phyloP scores from a whole-genome alignment of 495 filamentous ascomycete species.

The Xylaria curta region DNA sequence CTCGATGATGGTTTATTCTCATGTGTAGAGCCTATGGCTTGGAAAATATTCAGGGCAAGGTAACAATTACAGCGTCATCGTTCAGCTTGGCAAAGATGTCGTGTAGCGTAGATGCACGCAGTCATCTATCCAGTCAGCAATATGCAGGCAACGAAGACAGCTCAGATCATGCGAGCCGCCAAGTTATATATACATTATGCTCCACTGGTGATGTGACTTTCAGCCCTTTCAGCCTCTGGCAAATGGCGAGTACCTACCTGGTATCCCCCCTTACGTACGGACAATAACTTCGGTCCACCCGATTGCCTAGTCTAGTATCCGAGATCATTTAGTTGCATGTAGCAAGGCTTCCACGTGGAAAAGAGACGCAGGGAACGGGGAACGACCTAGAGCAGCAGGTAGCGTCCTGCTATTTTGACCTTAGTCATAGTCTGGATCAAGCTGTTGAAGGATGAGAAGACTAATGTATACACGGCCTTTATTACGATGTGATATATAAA shows the following conservation, averaged over 20 bases:
- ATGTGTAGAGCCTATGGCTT: not conserved
- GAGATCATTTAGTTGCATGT: not conserved
- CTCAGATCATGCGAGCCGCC: constrained; percentile 10
- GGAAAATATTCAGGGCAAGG: not conserved
- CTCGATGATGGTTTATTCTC: not conserved
- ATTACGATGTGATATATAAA: constrained; percentile 6
- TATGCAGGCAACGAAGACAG: not conserved
- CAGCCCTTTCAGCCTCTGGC: not conserved
- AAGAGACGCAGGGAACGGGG: not conserved
- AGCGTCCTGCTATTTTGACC: not conserved
- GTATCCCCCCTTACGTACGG: not conserved
- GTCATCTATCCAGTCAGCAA: not conserved
- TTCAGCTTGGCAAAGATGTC: not conserved
- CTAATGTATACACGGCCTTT: not conserved
- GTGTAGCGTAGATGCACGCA: not conserved
- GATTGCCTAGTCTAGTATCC: not conserved
- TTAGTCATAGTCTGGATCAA: not conserved
- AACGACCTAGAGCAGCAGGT: not conserved
- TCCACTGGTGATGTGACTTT: constrained; percentile 9
- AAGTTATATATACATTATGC: not conserved
- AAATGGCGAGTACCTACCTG: not conserved
- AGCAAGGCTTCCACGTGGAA: constrained; percentile 6
- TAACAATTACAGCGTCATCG: not conserved
- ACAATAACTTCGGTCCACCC: not conserved
- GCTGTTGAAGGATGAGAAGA: not conserved